phyloP scores from a whole-genome alignment of 768 basidiomycete species.

The Sporobolomyces pararoseus region DNA sequence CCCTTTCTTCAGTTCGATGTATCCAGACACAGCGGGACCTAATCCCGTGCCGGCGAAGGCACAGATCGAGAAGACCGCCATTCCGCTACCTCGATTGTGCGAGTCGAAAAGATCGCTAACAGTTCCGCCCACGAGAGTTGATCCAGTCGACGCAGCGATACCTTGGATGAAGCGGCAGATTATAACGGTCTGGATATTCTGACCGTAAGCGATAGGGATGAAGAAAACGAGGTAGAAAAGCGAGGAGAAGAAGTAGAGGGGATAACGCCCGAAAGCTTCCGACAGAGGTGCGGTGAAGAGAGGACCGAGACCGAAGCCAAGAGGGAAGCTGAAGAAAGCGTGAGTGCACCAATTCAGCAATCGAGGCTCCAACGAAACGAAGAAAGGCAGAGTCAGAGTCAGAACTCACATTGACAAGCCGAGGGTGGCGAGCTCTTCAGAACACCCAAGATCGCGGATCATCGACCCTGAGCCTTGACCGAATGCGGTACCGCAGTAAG shows the following conservation, averaged over 20 bases:
- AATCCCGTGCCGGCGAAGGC: conserved; percentile 63
- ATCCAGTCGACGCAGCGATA: conserved; percentile 46
- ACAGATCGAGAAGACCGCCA: conserved; percentile 60
- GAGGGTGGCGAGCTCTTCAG: conserved; percentile 40
- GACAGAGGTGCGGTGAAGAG: conserved; percentile 43
- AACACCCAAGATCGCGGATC: conserved; percentile 45
- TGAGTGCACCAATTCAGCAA: too few relatives aligned
- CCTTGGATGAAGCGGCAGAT: conserved; percentile 48
- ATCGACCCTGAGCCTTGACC: conserved; percentile 41
- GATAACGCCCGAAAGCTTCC: conserved; percentile 45
- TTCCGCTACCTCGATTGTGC: conserved; percentile 43
- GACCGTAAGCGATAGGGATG: conserved; percentile 43
- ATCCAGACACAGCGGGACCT: conserved; percentile 65
- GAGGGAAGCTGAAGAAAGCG: conserved; percentile 22
- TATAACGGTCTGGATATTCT: conserved; percentile 49
- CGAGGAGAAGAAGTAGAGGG: conserved; percentile 46
- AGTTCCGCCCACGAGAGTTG: conserved; percentile 51
- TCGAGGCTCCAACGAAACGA: too few relatives aligned
- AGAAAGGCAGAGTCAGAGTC: too few relatives aligned
- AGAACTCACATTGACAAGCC: conserved; percentile 47
- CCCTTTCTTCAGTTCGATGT: conserved; percentile 49
- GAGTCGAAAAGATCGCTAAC: conserved; percentile 50
- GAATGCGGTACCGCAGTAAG: conserved; percentile 36
- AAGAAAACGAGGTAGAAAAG: conserved; percentile 42
- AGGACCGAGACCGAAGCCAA: conserved; percentile 48